phyloP scores from a whole-genome alignment of 768 basidiomycete genomes.

The Trametopsis cervina region DNA sequence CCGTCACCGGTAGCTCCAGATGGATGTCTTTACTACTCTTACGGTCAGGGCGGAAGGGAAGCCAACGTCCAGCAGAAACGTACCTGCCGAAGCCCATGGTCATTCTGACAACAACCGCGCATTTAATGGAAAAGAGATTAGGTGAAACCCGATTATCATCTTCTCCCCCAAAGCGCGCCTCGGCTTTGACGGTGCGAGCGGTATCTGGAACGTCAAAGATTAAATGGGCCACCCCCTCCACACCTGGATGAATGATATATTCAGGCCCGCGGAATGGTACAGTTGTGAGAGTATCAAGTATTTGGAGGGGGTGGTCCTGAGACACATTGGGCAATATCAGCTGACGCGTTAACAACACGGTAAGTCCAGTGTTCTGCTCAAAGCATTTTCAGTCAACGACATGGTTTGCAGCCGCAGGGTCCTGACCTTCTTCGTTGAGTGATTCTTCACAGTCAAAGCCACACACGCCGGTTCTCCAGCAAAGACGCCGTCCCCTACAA shows the following conservation, averaged over 20 bases:
- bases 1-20: constrained; percentile 54
- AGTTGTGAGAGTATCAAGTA: constrained; percentile 61
- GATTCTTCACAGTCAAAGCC: constrained; percentile 76
- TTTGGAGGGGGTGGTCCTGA: constrained; percentile 43
- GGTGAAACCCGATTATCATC: constrained; percentile 29
- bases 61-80: constrained; percentile 18
- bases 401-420: too few relatives aligned
- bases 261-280: constrained; percentile 71
- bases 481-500: constrained; percentile 56
- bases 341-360: constrained; percentile 51
- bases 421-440: constrained; percentile 72
- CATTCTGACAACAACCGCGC: constrained; percentile 54
- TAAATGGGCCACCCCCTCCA: constrained; percentile 72
- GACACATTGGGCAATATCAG: constrained; percentile 46
- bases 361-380: constrained; percentile 59
- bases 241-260: constrained; percentile 65
- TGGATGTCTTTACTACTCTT: constrained; percentile 59
- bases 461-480: constrained; percentile 67
- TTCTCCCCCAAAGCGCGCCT: constrained; percentile 48
- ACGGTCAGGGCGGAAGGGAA: too few relatives aligned
- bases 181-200: constrained; percentile 60
- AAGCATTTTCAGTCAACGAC: too few relatives aligned
- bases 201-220: constrained; percentile 72
- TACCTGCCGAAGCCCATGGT: constrained; percentile 73
- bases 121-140: constrained; percentile 63